Percentiles rank a stretch among this genome's conserved stretches.
phyloP scores from a whole-genome alignment of 2,329 filamentous ascomycete genomes.

The Fusarium lateritium region DNA sequence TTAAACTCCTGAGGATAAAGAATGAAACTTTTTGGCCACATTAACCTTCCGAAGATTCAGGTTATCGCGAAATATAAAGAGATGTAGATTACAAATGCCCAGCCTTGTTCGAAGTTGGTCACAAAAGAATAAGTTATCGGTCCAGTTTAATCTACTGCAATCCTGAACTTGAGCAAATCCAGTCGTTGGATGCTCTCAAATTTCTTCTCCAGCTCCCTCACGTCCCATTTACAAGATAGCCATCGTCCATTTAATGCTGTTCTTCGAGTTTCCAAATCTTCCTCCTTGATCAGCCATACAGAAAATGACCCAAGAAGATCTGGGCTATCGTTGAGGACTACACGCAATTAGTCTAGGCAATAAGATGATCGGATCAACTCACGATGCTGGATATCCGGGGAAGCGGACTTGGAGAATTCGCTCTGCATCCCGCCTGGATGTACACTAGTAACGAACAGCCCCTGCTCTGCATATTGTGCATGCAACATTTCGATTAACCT shows the following conservation, averaged over 20 bases:
- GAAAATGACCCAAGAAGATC: constrained; percentile 16
- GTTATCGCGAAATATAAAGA: too few species aligned
- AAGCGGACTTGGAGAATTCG: constrained; percentile 5
- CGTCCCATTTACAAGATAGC: constrained; percentile 20
- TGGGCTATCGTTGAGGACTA: constrained; percentile 14
- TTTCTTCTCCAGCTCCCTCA: not conserved
- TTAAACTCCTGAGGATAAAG: too few species aligned
- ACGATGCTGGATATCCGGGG: constrained; percentile 11
- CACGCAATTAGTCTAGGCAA: accelerated
- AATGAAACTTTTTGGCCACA: too few species aligned
- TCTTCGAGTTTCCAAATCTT: not conserved
- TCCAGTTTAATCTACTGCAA: not conserved
- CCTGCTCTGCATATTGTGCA: constrained; percentile 1
- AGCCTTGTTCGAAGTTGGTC: too few species aligned
- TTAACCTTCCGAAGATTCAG: too few species aligned
- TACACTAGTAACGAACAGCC: constrained; percentile 2
- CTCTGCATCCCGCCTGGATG: constrained; percentile 21
- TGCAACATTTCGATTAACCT: constrained; percentile 8
- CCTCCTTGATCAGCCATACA: not conserved
- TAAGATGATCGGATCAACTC: accelerated
- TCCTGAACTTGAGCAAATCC: constrained; percentile 7
- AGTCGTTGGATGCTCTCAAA: not conserved
- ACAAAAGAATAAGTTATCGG: too few species aligned
- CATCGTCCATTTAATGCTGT: constrained; percentile 8
- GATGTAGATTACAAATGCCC: too few species aligned